Evolutionary conservation across 768 basidiomycete species (phyloP), one percentile per base, ranked within the genome.

Genomic region (Mycena pura): DNA sequence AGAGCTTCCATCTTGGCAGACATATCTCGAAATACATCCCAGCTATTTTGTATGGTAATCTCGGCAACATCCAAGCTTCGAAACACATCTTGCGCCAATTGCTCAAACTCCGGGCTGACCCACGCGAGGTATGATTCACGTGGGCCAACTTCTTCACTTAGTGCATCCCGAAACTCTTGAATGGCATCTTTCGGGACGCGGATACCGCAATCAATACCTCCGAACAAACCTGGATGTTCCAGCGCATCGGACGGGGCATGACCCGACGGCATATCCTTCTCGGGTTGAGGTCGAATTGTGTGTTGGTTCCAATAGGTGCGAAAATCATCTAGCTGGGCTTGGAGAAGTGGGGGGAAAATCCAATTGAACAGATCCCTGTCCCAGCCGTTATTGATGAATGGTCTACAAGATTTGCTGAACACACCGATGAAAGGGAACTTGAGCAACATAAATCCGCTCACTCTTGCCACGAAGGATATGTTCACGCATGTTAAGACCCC

Each of bases 401-500:
- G n/a, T n/a, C n/a, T n/a, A n/a, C n/a, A n/a, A n/a, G n/a, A n/a
- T n/a, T n/a, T n/a, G n/a, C n/a, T n/a, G n/a, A n/a, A n/a, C n/a
- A n/a, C n/a, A 72, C 69, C 36, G 46, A 58, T 73, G 72, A 32
- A 48, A 57, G 22, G 15, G 2, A 25, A 65, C 47, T 39, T 68
- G 52, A 3, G 60, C 43, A 29, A 65, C 51, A 48, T 70, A 70
- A 13, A 67, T 55, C 25, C 63, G 63, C 3, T 68, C 60, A 7
- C n/a, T 29, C 36, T 71, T 70, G 0, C 73, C 71, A 0, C 44
- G 48, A 3, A 72, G 41, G 22, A 74, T 68, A n/a, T 49, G 19
- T 2, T 60, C 64, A n/a, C 60, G 60, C 24, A 73, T 22, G 43
- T 66, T 70, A 3, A 40, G 8, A 1, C 68, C 66, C 9, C 11